Evolutionary conservation across 805 yeast species (phyloP).

Genomic region (Candida chauliodis): DNA sequence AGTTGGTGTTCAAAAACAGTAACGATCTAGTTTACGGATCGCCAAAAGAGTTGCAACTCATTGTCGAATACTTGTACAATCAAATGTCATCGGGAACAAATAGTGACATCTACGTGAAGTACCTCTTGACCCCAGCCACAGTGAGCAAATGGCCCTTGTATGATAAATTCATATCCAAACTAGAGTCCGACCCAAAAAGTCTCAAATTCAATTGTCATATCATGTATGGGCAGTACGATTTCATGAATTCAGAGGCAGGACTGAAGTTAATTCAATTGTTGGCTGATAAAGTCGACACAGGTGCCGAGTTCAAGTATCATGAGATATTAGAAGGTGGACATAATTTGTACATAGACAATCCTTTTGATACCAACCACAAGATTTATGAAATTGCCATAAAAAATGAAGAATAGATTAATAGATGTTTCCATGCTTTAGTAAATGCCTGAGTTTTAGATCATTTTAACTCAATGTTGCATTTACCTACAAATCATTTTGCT

Average conservation of each 20-base stretch:
- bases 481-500: too few relatives aligned
- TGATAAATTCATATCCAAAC: slow-evolving; percentile 46
- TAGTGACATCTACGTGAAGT: slow-evolving; percentile 42
- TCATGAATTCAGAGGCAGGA: slow-evolving; percentile 66
- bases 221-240: slow-evolving; percentile 69
- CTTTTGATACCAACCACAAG: slow-evolving; percentile 36
- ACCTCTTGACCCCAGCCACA: slow-evolving; percentile 53
- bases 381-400: slow-evolving; percentile 16
- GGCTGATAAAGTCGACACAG: slow-evolving; percentile 11
- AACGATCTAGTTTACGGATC: slow-evolving; percentile 38
- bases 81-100: slow-evolving; percentile 35
- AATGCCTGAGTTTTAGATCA: too few relatives aligned
- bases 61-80: slow-evolving; percentile 41
- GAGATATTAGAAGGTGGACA: slow-evolving; percentile 39
- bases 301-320: slow-evolving; percentile 19
- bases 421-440: too few relatives aligned
- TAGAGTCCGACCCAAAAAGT: slow-evolving; percentile 14
- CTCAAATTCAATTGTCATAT: slow-evolving; percentile 37
- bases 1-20: slow-evolving; percentile 16
- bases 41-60: slow-evolving; percentile 30
- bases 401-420: slow-evolving; percentile 2
- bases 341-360: slow-evolving; percentile 43
- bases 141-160: slow-evolving; percentile 63
- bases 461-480: too few relatives aligned
- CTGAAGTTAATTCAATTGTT: slow-evolving; percentile 23